Evolutionary conservation across 2,329 filamentous ascomycete genomes (phyloP).

Genomic region (Hypoxylon sp.): DNA sequence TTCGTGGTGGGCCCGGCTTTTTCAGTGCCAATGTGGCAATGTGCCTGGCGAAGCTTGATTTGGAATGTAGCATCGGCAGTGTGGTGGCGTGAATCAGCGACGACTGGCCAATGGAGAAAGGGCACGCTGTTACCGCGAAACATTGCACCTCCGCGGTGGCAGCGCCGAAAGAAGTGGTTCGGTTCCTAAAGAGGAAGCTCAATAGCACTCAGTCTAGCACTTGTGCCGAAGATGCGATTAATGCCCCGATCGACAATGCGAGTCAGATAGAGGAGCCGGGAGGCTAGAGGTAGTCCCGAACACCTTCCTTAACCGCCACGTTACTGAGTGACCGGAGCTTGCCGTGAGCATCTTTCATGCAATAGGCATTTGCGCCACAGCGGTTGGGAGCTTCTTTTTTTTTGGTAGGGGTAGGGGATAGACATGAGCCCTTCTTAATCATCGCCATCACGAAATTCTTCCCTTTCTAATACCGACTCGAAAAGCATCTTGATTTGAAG

Average conservation of each 20-base stretch:
- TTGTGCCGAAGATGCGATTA: conserved; percentile 16
- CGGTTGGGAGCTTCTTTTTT: neutral
- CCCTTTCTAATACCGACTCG: neutral
- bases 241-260: neutral
- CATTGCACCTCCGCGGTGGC: conserved; percentile 2
- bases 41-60: conserved; percentile 15
- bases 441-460: neutral
- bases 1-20: neutral
- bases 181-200: conserved; percentile 20
- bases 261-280: neutral
- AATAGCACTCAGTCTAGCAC: neutral
- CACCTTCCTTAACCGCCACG: neutral
- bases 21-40: too few relatives aligned
- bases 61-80: conserved; percentile 18
- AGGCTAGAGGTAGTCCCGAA: neutral
- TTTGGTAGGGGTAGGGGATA: neutral
- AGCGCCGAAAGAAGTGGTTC: conserved; percentile 10
- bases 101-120: conserved; percentile 14
- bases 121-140: conserved; percentile 5
- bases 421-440: neutral
- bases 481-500: too few relatives aligned
- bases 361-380: neutral
- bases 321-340: neutral
- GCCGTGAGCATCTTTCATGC: neutral
- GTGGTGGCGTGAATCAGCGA: neutral